Percentiles rank a stretch among this genome's conserved stretches.
These are phyloP conservation scores for Diplodia scrobiculata DNA, from an alignment of 2,329 filamentous ascomycete species.

Conservation along the genomic window DNA sequence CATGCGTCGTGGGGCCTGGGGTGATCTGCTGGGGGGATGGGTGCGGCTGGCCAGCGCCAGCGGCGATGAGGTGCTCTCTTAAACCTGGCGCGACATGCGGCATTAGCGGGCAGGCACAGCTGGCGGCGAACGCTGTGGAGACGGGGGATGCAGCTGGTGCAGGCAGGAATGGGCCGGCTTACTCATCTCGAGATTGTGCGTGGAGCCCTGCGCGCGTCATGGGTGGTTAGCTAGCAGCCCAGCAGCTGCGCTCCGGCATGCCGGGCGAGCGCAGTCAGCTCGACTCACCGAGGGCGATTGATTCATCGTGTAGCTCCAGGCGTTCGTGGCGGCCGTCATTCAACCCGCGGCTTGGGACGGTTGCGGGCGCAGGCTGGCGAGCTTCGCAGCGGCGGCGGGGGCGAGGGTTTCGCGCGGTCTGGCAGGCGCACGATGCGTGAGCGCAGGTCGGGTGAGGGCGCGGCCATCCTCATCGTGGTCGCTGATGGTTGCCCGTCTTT, in stretches of 20 bases:
- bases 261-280: constrained; percentile 18
- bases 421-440: background rate
- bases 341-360: constrained; percentile 19
- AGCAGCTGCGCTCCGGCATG: background rate
- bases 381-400: background rate
- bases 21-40: constrained; percentile 43
- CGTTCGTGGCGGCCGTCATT: constrained; percentile 29
- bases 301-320: constrained; percentile 28
- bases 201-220: constrained; percentile 21
- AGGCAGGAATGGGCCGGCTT: constrained; percentile 23
- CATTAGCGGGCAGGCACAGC: constrained; percentile 4
- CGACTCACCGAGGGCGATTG: constrained; percentile 28
- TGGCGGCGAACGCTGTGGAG: background rate
- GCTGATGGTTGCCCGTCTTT: background rate
- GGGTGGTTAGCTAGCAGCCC: background rate
- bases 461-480: background rate
- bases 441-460: background rate
- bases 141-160: constrained; percentile 23
- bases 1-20: constrained; percentile 36
- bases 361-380: background rate
- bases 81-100: constrained; percentile 52
- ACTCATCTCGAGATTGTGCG: constrained; percentile 30
- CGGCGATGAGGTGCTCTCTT: constrained; percentile 64
- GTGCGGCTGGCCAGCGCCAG: constrained; percentile 49
- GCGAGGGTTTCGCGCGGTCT: background rate